Conservation (phyloP, 2,329 filamentous ascomycete species). For the Leptographium galeiforme region DNA sequence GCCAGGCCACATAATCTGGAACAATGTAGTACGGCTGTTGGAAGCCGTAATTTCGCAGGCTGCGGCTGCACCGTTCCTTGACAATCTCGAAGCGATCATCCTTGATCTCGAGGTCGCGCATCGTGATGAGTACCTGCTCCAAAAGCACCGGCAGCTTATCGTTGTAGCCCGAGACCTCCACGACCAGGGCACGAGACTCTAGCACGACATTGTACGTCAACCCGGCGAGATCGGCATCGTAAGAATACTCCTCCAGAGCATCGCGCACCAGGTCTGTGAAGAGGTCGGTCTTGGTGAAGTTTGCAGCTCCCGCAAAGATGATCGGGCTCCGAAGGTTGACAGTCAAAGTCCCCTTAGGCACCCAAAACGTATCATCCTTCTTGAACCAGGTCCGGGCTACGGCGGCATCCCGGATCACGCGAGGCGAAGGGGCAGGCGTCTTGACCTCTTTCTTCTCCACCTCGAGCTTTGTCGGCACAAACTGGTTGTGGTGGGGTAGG, state of each 20-base stretch:
- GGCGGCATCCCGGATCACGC: slow-evolving; percentile 73
- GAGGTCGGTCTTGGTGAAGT: slow-evolving; percentile 62
- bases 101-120: slow-evolving; percentile 72
- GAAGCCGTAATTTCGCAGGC: slow-evolving; percentile 75
- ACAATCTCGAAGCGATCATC: slow-evolving; percentile 85
- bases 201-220: slow-evolving; percentile 68
- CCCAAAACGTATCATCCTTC: slow-evolving; percentile 97
- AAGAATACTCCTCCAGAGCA: slow-evolving; percentile 82
- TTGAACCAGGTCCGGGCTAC: slow-evolving; percentile 85
- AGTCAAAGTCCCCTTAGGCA: slow-evolving; percentile 81
- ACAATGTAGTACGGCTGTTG: slow-evolving; percentile 85
- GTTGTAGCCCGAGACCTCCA: slow-evolving; percentile 83
- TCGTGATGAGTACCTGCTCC: slow-evolving; percentile 73
- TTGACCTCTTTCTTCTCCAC: slow-evolving; percentile 89
- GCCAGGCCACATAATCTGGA: slow-evolving; percentile 66
- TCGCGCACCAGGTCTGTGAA: slow-evolving; percentile 82
- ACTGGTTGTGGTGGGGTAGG: slow-evolving; percentile 86
- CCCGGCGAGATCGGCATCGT: slow-evolving; percentile 88
- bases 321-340: slow-evolving; percentile 70
- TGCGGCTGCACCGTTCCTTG: slow-evolving; percentile 68
- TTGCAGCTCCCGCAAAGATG: slow-evolving; percentile 65
- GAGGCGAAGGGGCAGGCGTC: slow-evolving; percentile 59
- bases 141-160: slow-evolving; percentile 87
- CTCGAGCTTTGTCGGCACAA: slow-evolving; percentile 83
- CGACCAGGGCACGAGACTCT: slow-evolving; percentile 58